phyloP scores from a whole-genome alignment of 2,329 filamentous ascomycete species.

The Huntiella bhutanensis region DNA sequence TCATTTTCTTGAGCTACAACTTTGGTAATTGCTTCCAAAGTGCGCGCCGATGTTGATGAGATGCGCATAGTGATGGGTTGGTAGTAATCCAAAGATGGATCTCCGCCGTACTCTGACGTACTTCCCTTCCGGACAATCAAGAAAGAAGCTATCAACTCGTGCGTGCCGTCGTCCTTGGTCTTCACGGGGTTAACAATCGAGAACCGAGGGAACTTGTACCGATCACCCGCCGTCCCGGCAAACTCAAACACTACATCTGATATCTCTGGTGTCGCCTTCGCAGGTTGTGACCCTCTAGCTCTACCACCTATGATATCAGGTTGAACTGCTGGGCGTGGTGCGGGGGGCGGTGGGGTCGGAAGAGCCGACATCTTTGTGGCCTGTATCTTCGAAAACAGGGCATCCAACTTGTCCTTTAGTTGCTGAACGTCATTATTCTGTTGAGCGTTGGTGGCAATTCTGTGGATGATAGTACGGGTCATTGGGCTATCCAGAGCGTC shows the following conservation, averaged over 20 bases:
- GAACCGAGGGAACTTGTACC: slow-evolving; percentile 62
- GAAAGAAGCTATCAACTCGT: slow-evolving; percentile 59
- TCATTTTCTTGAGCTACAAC: slow-evolving; percentile 45
- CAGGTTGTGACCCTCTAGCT: slow-evolving; percentile 18
- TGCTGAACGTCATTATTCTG: slow-evolving; percentile 34
- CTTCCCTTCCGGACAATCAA: slow-evolving; percentile 57
- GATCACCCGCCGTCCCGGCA: slow-evolving; percentile 45
- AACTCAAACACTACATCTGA: slow-evolving; percentile 54
- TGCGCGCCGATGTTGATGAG: slow-evolving; percentile 31
- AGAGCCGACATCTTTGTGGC: slow-evolving; percentile 13
- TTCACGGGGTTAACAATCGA: slow-evolving; percentile 35
- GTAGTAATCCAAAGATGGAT: slow-evolving; percentile 50
- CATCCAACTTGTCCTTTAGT: slow-evolving; percentile 33
- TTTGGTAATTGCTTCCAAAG: slow-evolving; percentile 40
- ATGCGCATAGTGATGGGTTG: slow-evolving; percentile 52
- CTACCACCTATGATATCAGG: not conserved
- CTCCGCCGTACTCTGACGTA: slow-evolving; percentile 43
- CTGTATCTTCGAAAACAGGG: slow-evolving; percentile 18
- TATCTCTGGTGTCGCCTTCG: slow-evolving; percentile 29
- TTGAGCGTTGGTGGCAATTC: slow-evolving; percentile 33
- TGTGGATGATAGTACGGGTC: slow-evolving; percentile 29
- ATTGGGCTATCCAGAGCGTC: slow-evolving; percentile 34
- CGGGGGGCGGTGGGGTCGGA: slow-evolving; percentile 10
- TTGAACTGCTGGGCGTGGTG: not conserved
- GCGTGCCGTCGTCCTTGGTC: slow-evolving; percentile 16